Evolutionary conservation across 495 filamentous ascomycete genomes (phyloP).

Genomic region (Astrothelium subdiscretum): DNA sequence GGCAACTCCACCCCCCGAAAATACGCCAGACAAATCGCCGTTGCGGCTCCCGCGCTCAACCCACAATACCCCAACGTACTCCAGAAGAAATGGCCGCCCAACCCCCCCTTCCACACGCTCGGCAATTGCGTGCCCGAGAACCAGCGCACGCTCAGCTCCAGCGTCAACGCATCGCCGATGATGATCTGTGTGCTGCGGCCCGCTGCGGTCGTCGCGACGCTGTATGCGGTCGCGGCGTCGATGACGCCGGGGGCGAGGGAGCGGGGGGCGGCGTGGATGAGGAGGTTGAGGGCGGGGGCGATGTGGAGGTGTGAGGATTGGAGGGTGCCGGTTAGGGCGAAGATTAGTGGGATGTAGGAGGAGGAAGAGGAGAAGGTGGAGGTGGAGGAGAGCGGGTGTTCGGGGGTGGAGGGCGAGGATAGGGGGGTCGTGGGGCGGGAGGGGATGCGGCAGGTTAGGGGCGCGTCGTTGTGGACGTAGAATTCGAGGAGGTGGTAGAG

Average conservation of each 20-base stretch:
- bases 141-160: conserved; percentile 78
- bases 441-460: conserved; percentile 83
- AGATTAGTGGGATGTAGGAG: conserved; percentile 56
- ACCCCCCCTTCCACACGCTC: conserved; percentile 35
- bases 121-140: conserved; percentile 61
- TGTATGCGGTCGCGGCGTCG: conserved; percentile 77
- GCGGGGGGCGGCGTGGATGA: conserved; percentile 59
- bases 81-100: conserved; percentile 56
- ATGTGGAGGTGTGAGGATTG: conserved; percentile 88
- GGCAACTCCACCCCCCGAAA: conserved; percentile 55
- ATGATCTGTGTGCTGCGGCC: conserved; percentile 49
- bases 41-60: conserved; percentile 45
- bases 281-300: conserved; percentile 73
- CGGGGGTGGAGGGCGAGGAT: conserved; percentile 12
- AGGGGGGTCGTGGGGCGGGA: conserved; percentile 35
- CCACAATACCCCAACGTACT: conserved; percentile 54
- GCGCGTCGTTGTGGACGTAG: conserved; percentile 94
- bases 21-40: conserved; percentile 43
- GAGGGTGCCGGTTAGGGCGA: conserved; percentile 78
- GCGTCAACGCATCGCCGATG: conserved; percentile 74
- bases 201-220: conserved; percentile 40
- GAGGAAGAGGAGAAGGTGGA: conserved; percentile 14
- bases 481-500: conserved; percentile 98
- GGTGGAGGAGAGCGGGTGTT: conserved; percentile 12
- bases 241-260: conserved; percentile 51